These are phyloP conservation scores for Hypoxylon sp. DNA, from an alignment of 2,329 filamentous ascomycete genomes.

Conservation along the genomic window DNA sequence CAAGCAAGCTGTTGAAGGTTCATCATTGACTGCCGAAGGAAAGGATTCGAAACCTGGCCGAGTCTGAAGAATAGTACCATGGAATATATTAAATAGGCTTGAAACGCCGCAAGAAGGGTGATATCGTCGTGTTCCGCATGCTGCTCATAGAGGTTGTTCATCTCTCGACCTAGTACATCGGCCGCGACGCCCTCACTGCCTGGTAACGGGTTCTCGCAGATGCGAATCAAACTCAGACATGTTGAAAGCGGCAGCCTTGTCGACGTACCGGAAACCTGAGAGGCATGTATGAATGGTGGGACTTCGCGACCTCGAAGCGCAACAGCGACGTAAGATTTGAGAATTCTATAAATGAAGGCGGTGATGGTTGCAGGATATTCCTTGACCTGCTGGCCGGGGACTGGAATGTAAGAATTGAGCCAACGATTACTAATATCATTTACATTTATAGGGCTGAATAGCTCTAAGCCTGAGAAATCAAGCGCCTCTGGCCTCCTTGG, in stretches of 20 bases:
- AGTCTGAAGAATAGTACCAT: slow-evolving; percentile 64
- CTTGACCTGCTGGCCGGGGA: slow-evolving; percentile 61
- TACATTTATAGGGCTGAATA: slow-evolving; percentile 63
- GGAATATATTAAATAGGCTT: slow-evolving; percentile 68
- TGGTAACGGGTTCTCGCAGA: slow-evolving; percentile 57
- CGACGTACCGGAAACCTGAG: slow-evolving; percentile 53
- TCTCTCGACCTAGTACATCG: slow-evolving; percentile 59
- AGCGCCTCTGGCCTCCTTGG: slow-evolving; percentile 36
- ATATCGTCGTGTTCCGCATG: slow-evolving; percentile 50
- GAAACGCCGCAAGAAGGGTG: slow-evolving; percentile 62
- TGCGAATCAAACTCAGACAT: slow-evolving; percentile 60
- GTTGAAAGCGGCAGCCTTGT: slow-evolving; percentile 56
- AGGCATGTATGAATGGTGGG: slow-evolving; percentile 63
- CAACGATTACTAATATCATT: slow-evolving; percentile 65
- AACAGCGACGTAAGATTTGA: slow-evolving; percentile 62
- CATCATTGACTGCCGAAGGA: slow-evolving; percentile 62
- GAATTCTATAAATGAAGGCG: slow-evolving; percentile 59
- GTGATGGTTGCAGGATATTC: slow-evolving; percentile 58
- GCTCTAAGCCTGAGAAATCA: slow-evolving; percentile 56
- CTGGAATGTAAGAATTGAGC: slow-evolving; percentile 63
- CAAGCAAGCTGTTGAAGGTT: slow-evolving; percentile 67
- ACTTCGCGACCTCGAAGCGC: slow-evolving; percentile 56
- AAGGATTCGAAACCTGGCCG: slow-evolving; percentile 45
- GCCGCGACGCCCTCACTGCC: slow-evolving; percentile 55
- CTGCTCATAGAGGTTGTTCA: slow-evolving; percentile 58